phyloP scores from a whole-genome alignment of 2,329 filamentous ascomycete species.

The Zopfia rhizophila region DNA sequence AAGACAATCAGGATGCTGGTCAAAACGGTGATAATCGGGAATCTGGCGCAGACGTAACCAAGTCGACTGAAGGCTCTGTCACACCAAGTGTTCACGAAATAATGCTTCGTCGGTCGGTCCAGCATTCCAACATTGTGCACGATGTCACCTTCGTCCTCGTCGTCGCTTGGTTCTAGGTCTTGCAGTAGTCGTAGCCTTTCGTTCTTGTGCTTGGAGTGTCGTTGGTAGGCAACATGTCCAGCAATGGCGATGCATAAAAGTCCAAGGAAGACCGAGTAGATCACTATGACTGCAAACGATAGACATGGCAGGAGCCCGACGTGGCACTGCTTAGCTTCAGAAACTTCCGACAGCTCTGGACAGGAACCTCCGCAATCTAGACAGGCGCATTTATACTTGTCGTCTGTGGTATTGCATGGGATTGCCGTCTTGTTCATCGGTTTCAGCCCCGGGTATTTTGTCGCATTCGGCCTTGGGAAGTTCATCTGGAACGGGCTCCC shows the following conservation, averaged over 20 bases:
- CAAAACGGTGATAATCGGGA: constrained; percentile 84
- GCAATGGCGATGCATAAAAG: constrained; percentile 73
- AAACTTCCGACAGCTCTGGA: constrained; percentile 81
- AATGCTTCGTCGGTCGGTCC: constrained; percentile 81
- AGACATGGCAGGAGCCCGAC: constrained; percentile 92
- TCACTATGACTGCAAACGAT: constrained; percentile 89
- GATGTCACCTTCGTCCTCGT: constrained; percentile 91
- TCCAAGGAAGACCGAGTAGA: constrained; percentile 80
- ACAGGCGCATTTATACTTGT: constrained; percentile 88
- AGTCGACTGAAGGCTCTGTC: constrained; percentile 83
- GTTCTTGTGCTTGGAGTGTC: constrained; percentile 77
- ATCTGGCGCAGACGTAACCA: constrained; percentile 82
- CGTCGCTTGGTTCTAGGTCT: constrained; percentile 84
- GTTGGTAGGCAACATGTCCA: constrained; percentile 79
- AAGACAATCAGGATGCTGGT: constrained; percentile 78
- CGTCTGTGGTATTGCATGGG: constrained; percentile 89
- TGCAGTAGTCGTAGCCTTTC: constrained; percentile 89
- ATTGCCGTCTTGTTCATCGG: constrained; percentile 78
- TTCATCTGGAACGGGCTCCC: constrained; percentile 99
- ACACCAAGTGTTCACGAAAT: constrained; percentile 84
- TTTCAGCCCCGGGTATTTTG: constrained; percentile 75
- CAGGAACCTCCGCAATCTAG: constrained; percentile 91
- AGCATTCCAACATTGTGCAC: constrained; percentile 80
- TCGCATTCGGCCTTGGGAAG: constrained; percentile 72
- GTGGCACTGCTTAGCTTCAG: constrained; percentile 75